Percentiles rank a stretch among this genome's conserved stretches.
phyloP scores from a whole-genome alignment of 2,329 filamentous ascomycete genomes.

The Nemania bipapillata region DNA sequence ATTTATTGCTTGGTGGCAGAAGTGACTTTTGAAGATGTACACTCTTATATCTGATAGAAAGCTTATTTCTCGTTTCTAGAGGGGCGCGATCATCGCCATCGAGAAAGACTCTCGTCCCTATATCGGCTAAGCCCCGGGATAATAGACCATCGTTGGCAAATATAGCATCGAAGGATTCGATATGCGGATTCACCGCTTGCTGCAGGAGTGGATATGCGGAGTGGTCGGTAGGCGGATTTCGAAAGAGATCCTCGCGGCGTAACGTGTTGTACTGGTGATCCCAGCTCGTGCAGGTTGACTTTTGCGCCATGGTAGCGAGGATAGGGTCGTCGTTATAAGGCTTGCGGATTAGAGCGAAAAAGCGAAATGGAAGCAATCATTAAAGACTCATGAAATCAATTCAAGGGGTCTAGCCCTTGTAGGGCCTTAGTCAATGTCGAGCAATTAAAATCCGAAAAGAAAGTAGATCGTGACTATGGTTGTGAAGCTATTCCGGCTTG shows the following conservation, averaged over 20 bases:
- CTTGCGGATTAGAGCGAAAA: background rate
- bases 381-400: background rate
- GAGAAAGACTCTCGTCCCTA: conserved; percentile 86
- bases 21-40: conserved; percentile 84
- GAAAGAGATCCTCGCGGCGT: conserved; percentile 87
- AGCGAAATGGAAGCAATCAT: background rate
- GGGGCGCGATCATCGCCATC: conserved; percentile 78
- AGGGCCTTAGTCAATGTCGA: background rate
- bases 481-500: conserved; percentile 30
- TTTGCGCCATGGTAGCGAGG: conserved; percentile 62
- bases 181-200: conserved; percentile 87
- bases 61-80: conserved; percentile 72
- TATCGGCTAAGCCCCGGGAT: conserved; percentile 82
- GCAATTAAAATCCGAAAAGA: conserved; percentile 7
- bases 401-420: conserved; percentile 3
- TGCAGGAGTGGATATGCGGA: conserved; percentile 89
- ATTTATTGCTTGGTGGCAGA: conserved; percentile 84
- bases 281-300: conserved; percentile 76
- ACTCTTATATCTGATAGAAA: conserved; percentile 82
- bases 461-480: conserved; percentile 7
- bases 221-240: conserved; percentile 85
- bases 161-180: conserved; percentile 93
- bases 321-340: background rate
- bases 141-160: conserved; percentile 79
- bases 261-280: conserved; percentile 86